A percentile compares a stretch with the other conserved stretches of the same genome.
phyloP scores from a whole-genome alignment of 176 grass and related monocot species.

The Zizania latifolia region DNA sequence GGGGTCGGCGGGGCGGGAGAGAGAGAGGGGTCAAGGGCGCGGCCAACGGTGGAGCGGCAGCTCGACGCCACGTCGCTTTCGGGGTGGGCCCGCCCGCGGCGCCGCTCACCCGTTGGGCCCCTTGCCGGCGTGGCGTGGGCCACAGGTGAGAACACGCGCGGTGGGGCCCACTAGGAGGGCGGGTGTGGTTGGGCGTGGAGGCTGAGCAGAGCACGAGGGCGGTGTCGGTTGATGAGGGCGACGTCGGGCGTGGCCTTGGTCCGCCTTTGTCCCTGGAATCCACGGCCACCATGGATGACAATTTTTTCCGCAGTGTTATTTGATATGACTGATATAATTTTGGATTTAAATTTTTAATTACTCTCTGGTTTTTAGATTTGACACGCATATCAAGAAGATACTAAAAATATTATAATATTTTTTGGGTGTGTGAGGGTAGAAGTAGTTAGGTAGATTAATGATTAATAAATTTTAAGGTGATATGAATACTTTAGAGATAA shows the following conservation, averaged over 20 bases:
- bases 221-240: slow-evolving; percentile 25
- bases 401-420: too few relatives aligned
- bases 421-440: too few relatives aligned
- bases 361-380: too few relatives aligned
- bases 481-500: too few relatives aligned
- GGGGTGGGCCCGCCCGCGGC: not conserved
- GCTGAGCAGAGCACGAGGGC: not conserved
- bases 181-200: too few relatives aligned
- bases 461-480: too few relatives aligned
- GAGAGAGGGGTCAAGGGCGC: slow-evolving; percentile 25
- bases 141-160: not conserved
- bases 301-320: too few relatives aligned
- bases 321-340: too few relatives aligned
- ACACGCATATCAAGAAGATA: too few relatives aligned
- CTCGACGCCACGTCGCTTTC: slow-evolving; percentile 37
- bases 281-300: too few relatives aligned
- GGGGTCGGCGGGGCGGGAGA: not conserved
- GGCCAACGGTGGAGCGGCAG: slow-evolving; percentile 28
- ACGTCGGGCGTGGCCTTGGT: not conserved
- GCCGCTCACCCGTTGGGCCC: slow-evolving; percentile 17
- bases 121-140: not conserved
- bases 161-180: not conserved
- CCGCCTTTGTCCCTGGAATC: slow-evolving; percentile 25
- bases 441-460: too few relatives aligned
- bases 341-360: too few relatives aligned